Evolutionary conservation across 192 early-diverging fungal genomes (phyloP), one percentile per base, ranked within the genome.

Genomic region (Backusella tarrabulga): DNA sequence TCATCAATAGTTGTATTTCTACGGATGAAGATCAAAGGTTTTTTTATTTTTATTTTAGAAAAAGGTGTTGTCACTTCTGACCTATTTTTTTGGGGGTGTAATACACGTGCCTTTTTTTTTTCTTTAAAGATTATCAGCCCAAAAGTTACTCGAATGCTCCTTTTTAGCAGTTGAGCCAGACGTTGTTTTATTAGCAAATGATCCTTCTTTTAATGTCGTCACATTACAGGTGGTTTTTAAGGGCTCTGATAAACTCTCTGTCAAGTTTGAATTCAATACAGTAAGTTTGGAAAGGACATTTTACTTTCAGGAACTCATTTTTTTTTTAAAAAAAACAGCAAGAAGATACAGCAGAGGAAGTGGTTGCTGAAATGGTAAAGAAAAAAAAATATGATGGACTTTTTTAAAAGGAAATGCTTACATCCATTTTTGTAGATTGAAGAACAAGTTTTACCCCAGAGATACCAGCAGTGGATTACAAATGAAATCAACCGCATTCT

Each of bases 201-300:
- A 89, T 63, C 84, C 88, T 32, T 83, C 85, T 36, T 90, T 88
- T 67, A 90, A 84, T 26, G 87, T 90, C 68, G 68, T 93, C 23
- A 90, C 85, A 12, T 83, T 93, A 73, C 92, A 93, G 79, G 92
- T 93, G 0, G 88, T 92, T 44, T 93, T 92, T 69, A 93, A 92
- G 72, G 92, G 92, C 38, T 90, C 88, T 78, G 92, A 93, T 67
- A 88, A 87, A 76, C 81, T 93, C 26, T 93, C 92, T 6, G 92
- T 93, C 21, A 93, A 93, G 76, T 93, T 93, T 77, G 91, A 93
- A 69, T 93, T 93, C 73, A 93, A 93, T 73, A 89, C 86, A 6
- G 76, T 77, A 72, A 34, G 76, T 36, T n/a, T 54, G 50, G 54
- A 72, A 35, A 35, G 11, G 11, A 2, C 19, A 72, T n/a, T 38